A percentile compares a stretch with the other conserved stretches of the same genome.
These are phyloP conservation scores for Chlamydomonas eustigma DNA, from an alignment of 139 green algal species.

Conservation along the genomic window DNA sequence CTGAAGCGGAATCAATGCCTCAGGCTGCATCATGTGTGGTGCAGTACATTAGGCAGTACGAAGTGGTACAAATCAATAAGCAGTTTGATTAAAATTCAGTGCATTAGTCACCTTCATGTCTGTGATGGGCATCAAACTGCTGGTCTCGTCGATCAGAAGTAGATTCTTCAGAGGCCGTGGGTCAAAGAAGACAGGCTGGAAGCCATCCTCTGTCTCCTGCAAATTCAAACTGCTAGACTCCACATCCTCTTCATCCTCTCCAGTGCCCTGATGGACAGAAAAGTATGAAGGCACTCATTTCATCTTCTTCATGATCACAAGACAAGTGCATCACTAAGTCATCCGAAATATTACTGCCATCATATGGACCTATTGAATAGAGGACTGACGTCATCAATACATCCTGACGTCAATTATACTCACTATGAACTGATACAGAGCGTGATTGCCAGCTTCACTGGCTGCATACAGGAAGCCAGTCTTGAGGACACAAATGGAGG, in stretches of 20 bases:
- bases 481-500: constrained; percentile 86
- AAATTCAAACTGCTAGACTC: constrained; percentile 63
- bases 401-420: constrained; percentile 19
- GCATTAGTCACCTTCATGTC: constrained; percentile 94
- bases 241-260: constrained; percentile 89
- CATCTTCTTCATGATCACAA: no score
- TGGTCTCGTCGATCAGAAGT: constrained; percentile 81
- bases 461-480: constrained; percentile 96
- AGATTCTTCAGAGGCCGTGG: constrained; percentile 88
- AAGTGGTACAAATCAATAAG: constrained; percentile 75
- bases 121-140: constrained; percentile 79
- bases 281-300: no score
- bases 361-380: no score
- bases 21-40: no score
- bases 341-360: no score
- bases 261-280: constrained; percentile 63
- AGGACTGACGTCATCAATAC: no score
- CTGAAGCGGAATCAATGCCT: no score
- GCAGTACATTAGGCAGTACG: no score
- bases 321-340: no score
- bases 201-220: constrained; percentile 85
- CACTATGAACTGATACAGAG: constrained; percentile 95
- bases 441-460: constrained; percentile 94
- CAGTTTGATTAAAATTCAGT: constrained; percentile 51
- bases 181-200: constrained; percentile 87